Base-by-base conservation (phyloP, 139 green algal genomes). In the Chlorella vulgaris region DNA sequence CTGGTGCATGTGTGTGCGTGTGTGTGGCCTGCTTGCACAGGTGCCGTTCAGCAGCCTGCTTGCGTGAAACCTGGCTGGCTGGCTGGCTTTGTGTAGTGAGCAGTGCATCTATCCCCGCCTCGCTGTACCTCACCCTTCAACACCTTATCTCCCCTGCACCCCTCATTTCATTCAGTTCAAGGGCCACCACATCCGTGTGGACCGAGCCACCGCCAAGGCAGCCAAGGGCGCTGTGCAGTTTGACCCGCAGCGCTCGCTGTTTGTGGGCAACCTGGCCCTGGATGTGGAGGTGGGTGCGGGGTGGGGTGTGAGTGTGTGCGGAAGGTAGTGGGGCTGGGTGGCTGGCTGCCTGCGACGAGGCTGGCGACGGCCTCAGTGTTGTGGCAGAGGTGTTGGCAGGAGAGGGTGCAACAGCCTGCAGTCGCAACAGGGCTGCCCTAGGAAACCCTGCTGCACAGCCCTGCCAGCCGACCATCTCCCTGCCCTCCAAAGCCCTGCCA, bases 241-340 rank as follows among this genome's bases (percentile, higher is more conserved):
- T 69, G 92, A 98, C 83, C 88, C 83, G 6, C 39, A 53, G 2
- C 88, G 91, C 69, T 92, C 88, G 33, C 79, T 98, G 0, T 98
- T 98, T 83, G 76, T 98, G 1, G 95, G 95, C 74, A 98, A 98
- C 74, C 80, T 98, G 76, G 86, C 90, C 28, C 92, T 93, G 55
- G 87, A 93, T n/a, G 83, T 90, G 4, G 76, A 90, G 85, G 91
- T 93, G 81, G 1, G 85, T 5, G 7, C 21, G 24, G 5, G 24
- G 7, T 71, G 38, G 7, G 10, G 4, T 58, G 31, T 81, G 39
- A 63, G 19, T 7, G 26, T 62, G 75, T 35, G 19, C 75, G n/a
- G 19, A 10, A 28, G 40, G 67, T 24, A 58, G 38, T 13, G 5
- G 67, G 67, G n/a, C 21, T 21, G 38, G n/a, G 22, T 22, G 1